phyloP scores from a whole-genome alignment of 2,329 filamentous ascomycete genomes.

The Fusarium bulbicola region DNA sequence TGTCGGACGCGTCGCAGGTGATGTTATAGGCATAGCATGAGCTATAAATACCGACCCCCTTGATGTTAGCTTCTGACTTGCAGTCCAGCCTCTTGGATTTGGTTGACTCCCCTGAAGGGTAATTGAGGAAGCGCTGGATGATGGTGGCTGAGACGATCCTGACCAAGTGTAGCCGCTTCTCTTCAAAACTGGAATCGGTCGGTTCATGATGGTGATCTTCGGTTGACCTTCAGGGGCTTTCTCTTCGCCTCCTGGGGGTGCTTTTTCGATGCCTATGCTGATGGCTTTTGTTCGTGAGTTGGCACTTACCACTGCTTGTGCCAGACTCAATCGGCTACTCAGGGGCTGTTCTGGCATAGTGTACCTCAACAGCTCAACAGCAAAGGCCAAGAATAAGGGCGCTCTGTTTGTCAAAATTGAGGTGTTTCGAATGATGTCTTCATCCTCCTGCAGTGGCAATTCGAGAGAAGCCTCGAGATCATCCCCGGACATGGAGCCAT shows the following conservation, averaged over 20 bases:
- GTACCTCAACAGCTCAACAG: constrained; percentile 75
- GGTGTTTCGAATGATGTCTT: constrained; percentile 66
- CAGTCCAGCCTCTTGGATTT: constrained; percentile 55
- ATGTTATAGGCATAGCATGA: constrained; percentile 53
- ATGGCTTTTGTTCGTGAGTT: constrained; percentile 82
- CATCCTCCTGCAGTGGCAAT: constrained; percentile 66
- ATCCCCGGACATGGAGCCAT: constrained; percentile 57
- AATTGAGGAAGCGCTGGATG: constrained; percentile 28
- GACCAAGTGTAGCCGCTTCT: constrained; percentile 73
- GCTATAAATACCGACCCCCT: constrained; percentile 68
- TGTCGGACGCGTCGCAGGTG: constrained; percentile 52
- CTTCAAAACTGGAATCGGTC: constrained; percentile 79
- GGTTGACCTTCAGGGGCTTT: constrained; percentile 82
- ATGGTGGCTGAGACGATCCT: constrained; percentile 24
- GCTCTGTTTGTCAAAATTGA: constrained; percentile 80
- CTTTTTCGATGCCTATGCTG: constrained; percentile 75
- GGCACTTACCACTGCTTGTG: constrained; percentile 83
- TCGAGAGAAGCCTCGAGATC: constrained; percentile 70
- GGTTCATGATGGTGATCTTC: constrained; percentile 74
- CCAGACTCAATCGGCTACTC: constrained; percentile 84
- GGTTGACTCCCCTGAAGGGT: constrained; percentile 30
- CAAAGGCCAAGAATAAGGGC: constrained; percentile 83
- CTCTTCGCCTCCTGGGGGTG: constrained; percentile 72
- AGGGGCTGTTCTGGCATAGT: constrained; percentile 88
- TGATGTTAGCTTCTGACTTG: constrained; percentile 60